Base-by-base conservation (phyloP, 2,329 filamentous ascomycete genomes). In the Colletotrichum sublineola region DNA sequence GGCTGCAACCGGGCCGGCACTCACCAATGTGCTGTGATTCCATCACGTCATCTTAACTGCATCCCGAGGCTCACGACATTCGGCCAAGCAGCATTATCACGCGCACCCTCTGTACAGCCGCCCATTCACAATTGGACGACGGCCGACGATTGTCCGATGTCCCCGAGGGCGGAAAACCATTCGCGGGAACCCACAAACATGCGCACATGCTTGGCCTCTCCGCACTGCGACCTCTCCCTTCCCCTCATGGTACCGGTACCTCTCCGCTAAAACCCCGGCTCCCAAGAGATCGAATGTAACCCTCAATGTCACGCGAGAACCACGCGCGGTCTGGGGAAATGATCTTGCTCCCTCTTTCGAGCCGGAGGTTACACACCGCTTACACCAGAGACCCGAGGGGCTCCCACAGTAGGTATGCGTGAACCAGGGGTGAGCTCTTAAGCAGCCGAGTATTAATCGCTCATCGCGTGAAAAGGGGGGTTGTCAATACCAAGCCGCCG, bases 211-310 rank as follows among this genome's bases (percentile, higher is more conserved):
- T 57, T 36, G 15, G 31, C 20, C 52, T 53, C 57, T 55, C 57
- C 18, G 24, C 29, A 42, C n/a, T 24, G 44, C 8, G 29, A 24
- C 46, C 48, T 14, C 14, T 9, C 20, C 5, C 29, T 62, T 11
- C 66, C 69, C 64, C 69, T 69, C 66, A 69, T 40, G 33, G 4
- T 31, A 11, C 2, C 33, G 31, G 60, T 29, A 46, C 24, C 42
- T 38, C 53, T 20, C 44, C 66, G 63, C 38, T 46, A 2, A 57
- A 53, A 38, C 58, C 58, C 64, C 65, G 61, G 62, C 50, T 53
- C 53, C 58, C 69, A 72, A 69, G 66, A 64, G 66, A 64, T 72
- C 55, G 14, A 60, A 64, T 69, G 69, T 8, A 69, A 72, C 69
- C 66, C 60, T 29, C 50, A 44, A 44, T 48, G 57, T 57, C 64